phyloP scores from a whole-genome alignment of 345 rosid species.

The Eucalyptus globulus region DNA sequence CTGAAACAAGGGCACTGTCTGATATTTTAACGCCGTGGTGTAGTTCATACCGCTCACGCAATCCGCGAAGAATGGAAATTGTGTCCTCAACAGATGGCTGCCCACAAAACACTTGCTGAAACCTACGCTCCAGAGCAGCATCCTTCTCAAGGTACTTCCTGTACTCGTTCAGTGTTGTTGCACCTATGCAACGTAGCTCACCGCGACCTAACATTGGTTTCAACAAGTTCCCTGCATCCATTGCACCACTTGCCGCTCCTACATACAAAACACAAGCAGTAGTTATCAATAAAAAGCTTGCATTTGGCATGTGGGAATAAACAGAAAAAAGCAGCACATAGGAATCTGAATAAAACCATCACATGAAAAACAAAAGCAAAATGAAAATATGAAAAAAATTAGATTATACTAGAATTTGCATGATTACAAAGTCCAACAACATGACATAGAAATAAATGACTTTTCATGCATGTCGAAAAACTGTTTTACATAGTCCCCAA shows the following conservation, averaged over 20 bases:
- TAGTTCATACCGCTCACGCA: slow-evolving; percentile 86
- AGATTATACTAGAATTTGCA: not conserved
- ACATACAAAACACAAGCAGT: not conserved
- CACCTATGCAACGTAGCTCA: slow-evolving; percentile 91
- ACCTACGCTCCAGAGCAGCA: slow-evolving; percentile 88
- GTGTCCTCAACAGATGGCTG: slow-evolving; percentile 96
- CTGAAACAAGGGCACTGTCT: slow-evolving; percentile 85
- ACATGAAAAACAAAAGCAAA: not conserved
- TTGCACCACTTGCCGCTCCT: slow-evolving; percentile 77
- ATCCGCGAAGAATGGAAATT: slow-evolving; percentile 83
- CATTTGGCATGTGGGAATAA: not conserved
- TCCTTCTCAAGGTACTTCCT: slow-evolving; percentile 94
- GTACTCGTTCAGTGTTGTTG: slow-evolving; percentile 85
- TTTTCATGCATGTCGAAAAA: not conserved
- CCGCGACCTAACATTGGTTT: slow-evolving; percentile 97
- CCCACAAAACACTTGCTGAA: slow-evolving; percentile 87
- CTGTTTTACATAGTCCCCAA: not conserved
- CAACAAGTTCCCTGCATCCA: slow-evolving; percentile 95
- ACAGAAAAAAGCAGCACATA: not conserved
- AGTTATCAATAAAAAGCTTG: not conserved
- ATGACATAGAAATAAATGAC: not conserved
- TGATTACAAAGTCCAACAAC: not conserved
- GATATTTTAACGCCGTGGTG: slow-evolving; percentile 97
- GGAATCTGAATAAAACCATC: not conserved
- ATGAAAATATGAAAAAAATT: not conserved